These are phyloP conservation scores for Septoria petroselini DNA, from an alignment of 2,329 filamentous ascomycete genomes.

Conservation along the genomic window DNA sequence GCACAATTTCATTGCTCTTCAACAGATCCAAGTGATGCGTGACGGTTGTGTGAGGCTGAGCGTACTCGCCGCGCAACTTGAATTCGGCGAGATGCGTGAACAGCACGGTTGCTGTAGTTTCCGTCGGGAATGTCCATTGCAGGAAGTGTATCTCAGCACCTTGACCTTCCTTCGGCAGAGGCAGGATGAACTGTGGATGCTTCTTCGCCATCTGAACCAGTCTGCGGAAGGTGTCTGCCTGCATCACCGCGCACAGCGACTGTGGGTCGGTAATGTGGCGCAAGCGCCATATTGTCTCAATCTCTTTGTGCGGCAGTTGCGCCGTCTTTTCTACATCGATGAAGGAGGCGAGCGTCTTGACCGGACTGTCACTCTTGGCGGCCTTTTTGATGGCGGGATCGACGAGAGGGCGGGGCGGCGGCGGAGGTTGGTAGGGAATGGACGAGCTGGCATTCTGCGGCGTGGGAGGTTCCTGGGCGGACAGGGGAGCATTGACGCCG, in stretches of 20 bases:
- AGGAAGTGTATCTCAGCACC: constrained; percentile 94
- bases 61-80: constrained; percentile 85
- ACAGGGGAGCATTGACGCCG: constrained; percentile 48
- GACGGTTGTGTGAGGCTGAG: constrained; percentile 86
- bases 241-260: constrained; percentile 81
- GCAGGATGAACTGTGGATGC: constrained; percentile 87
- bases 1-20: constrained; percentile 69
- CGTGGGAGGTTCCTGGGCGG: constrained; percentile 30
- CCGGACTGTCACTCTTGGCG: constrained; percentile 45
- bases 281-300: constrained; percentile 85
- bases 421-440: constrained; percentile 38
- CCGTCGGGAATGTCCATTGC: constrained; percentile 87
- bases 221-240: constrained; percentile 66
- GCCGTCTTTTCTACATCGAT: constrained; percentile 77
- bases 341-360: constrained; percentile 65
- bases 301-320: constrained; percentile 71
- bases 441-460: constrained; percentile 26
- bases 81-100: constrained; percentile 94
- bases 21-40: constrained; percentile 86
- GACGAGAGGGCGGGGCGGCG: constrained; percentile 38
- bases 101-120: constrained; percentile 60
- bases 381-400: constrained; percentile 31
- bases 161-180: constrained; percentile 64
- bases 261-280: constrained; percentile 70
- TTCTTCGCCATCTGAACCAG: constrained; percentile 69